These are phyloP conservation scores for Umbelopsis vinacea DNA, from an alignment of 192 early-diverging fungal genomes.

Conservation along the genomic window DNA sequence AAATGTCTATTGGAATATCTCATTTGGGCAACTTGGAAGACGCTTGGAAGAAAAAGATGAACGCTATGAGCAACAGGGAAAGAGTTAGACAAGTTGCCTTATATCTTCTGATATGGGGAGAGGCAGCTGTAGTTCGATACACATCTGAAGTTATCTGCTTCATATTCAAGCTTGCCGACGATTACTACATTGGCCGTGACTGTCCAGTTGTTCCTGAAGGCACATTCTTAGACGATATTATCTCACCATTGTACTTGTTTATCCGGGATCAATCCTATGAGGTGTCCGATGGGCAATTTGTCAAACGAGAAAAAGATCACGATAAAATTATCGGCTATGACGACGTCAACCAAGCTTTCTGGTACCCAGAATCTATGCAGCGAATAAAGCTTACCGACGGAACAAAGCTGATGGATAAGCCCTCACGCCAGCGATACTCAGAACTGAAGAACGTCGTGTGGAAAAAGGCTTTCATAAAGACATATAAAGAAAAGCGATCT, in stretches of 20 bases:
- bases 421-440: conserved; percentile 64
- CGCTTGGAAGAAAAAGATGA: conserved; percentile 74
- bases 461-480: conserved; percentile 74
- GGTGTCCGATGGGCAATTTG: conserved; percentile 66
- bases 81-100: conserved; percentile 73
- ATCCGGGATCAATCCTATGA: conserved; percentile 79
- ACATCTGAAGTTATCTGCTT: conserved; percentile 80
- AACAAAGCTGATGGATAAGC: conserved; percentile 33
- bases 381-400: conserved; percentile 44
- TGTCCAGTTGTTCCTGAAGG: conserved; percentile 67
- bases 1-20: background rate
- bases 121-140: conserved; percentile 76
- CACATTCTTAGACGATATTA: conserved; percentile 68
- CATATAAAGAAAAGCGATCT: conserved; percentile 83
- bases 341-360: conserved; percentile 86
- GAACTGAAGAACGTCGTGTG: conserved; percentile 69
- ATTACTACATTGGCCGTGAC: conserved; percentile 58
- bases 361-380: conserved; percentile 69
- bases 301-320: conserved; percentile 81
- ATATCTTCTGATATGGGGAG: conserved; percentile 81
- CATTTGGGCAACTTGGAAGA: conserved; percentile 44
- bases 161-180: conserved; percentile 72
- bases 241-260: conserved; percentile 74
- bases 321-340: conserved; percentile 77
- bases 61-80: conserved; percentile 70